Conservation (phyloP, 345 rosid genomes). For the Gossypium australe region DNA sequence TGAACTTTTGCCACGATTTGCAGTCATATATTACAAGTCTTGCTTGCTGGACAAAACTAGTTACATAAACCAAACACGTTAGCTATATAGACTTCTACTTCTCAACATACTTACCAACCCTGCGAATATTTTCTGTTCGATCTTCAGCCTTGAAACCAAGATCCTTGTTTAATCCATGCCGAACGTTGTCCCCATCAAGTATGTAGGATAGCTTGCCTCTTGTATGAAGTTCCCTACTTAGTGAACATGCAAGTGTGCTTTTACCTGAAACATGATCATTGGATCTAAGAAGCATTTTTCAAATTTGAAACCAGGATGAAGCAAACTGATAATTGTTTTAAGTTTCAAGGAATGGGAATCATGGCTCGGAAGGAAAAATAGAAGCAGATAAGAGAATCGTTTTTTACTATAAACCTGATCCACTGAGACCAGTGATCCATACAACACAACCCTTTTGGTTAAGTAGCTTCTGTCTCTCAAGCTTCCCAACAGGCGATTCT, state of each 20-base stretch:
- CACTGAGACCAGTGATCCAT: constrained; percentile 97
- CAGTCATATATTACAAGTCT: background rate
- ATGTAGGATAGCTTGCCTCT: constrained; percentile 77
- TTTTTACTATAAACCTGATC: constrained; percentile 58
- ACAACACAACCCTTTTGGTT: constrained; percentile 90
- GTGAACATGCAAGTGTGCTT: constrained; percentile 82
- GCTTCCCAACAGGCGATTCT: constrained; percentile 71
- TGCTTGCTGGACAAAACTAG: background rate
- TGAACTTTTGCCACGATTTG: background rate
- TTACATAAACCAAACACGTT: background rate
- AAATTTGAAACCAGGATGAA: background rate
- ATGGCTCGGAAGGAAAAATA: background rate
- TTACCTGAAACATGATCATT: constrained; percentile 46
- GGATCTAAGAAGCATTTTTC: background rate
- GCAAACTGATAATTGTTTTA: background rate
- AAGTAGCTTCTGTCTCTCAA: constrained; percentile 70
- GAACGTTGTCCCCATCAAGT: constrained; percentile 91
- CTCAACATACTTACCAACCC: constrained; percentile 66
- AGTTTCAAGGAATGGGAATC: background rate
- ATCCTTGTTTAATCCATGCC: constrained; percentile 87
- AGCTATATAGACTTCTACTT: background rate
- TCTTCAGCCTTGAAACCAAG: constrained; percentile 84
- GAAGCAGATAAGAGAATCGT: background rate
- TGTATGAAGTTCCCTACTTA: constrained; percentile 58
- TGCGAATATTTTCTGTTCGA: constrained; percentile 83